Conservation (phyloP, 2,329 filamentous ascomycete species). For the Alternaria novae-zelandiae region DNA sequence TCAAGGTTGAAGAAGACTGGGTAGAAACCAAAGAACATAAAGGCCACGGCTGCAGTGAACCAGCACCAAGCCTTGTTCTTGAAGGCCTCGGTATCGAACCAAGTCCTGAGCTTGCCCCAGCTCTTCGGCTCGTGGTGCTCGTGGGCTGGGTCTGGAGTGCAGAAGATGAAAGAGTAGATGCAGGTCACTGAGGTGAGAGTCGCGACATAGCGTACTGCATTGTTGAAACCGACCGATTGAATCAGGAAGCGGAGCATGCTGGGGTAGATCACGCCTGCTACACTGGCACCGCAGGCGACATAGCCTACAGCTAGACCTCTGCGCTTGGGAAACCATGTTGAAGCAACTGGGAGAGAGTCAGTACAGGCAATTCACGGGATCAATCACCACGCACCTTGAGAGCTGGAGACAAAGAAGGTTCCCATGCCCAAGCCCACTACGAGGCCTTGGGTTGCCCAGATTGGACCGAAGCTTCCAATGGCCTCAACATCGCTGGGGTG, state of each 20-base stretch:
- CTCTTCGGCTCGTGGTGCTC: slow-evolving; percentile 47
- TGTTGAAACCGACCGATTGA: slow-evolving; percentile 52
- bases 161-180: slow-evolving; percentile 52
- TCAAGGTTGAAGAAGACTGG: slow-evolving; percentile 61
- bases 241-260: slow-evolving; percentile 56
- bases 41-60: slow-evolving; percentile 54
- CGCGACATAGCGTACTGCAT: slow-evolving; percentile 52
- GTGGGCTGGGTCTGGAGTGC: slow-evolving; percentile 53
- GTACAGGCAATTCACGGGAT: background rate
- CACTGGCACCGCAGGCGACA: slow-evolving; percentile 58
- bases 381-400: slow-evolving; percentile 50
- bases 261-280: slow-evolving; percentile 56
- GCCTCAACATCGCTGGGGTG: slow-evolving; percentile 47
- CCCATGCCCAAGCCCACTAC: slow-evolving; percentile 58
- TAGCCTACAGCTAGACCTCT: slow-evolving; percentile 58
- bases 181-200: slow-evolving; percentile 51
- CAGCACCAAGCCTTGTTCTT: slow-evolving; percentile 52
- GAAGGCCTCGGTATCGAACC: slow-evolving; percentile 55
- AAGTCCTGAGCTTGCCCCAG: slow-evolving; percentile 48
- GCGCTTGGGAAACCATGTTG: slow-evolving; percentile 57
- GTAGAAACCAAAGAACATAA: slow-evolving; percentile 61
- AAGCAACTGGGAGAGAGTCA: slow-evolving; percentile 48
- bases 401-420: slow-evolving; percentile 61
- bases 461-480: slow-evolving; percentile 50
- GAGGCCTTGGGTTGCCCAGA: slow-evolving; percentile 57